A percentile compares a stretch with the other conserved stretches of the same genome.
Evolutionary conservation across 2,329 filamentous ascomycete genomes (phyloP).

Genomic region (Alternaria consortialis): DNA sequence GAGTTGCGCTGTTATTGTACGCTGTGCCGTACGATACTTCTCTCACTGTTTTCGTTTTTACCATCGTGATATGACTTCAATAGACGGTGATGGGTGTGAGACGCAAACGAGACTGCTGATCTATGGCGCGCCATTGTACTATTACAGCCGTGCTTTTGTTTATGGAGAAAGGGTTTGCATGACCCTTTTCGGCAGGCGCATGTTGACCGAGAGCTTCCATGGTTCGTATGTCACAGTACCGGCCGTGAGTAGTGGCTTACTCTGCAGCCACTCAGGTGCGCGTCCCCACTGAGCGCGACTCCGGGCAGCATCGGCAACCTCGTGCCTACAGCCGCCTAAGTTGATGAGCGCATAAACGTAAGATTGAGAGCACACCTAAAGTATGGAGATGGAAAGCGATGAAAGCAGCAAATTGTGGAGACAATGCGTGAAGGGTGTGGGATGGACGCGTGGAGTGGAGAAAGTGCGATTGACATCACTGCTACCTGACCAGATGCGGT

Average conservation of each 20-base stretch:
- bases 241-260: conserved; percentile 1
- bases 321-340: neutral
- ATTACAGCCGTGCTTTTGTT: neutral
- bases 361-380: neutral
- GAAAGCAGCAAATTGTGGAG: neutral
- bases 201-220: conserved; percentile 3
- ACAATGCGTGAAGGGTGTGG: neutral
- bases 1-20: neutral
- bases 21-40: neutral
- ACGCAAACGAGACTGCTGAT: conserved; percentile 2
- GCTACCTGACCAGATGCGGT: neutral
- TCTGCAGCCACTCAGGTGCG: neutral
- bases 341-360: neutral
- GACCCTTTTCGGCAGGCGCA: neutral
- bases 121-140: neutral
- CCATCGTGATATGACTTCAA: conserved; percentile 7
- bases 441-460: neutral
- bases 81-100: conserved; percentile 1
- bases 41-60: neutral
- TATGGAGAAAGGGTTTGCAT: conserved; percentile 9
- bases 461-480: neutral
- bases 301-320: neutral
- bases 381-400: neutral
- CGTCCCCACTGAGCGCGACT: neutral
- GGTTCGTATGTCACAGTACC: conserved; percentile 3